These are phyloP conservation scores for Fusarium musae DNA, from an alignment of 2,329 filamentous ascomycete species.

Conservation along the genomic window DNA sequence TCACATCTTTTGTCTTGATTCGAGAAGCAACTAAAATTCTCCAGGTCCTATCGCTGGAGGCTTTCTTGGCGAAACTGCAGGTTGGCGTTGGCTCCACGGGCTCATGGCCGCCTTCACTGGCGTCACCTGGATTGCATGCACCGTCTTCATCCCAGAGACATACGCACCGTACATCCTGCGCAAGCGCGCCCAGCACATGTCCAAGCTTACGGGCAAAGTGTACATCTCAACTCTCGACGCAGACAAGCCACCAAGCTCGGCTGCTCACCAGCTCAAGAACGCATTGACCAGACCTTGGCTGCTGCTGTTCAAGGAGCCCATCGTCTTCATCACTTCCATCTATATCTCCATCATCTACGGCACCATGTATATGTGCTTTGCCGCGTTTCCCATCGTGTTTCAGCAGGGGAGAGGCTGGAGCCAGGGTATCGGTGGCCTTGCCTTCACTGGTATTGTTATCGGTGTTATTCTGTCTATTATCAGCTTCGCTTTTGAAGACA, in stretches of 20 bases:
- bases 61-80: conserved; percentile 64
- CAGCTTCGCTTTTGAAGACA: conserved; percentile 2
- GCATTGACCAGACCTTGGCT: conserved; percentile 69
- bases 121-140: conserved; percentile 39
- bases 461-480: neutral
- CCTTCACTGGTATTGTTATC: conserved; percentile 5
- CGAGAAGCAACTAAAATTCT: neutral
- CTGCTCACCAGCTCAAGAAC: conserved; percentile 58
- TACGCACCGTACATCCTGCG: conserved; percentile 45
- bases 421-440: conserved; percentile 11
- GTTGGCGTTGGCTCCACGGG: conserved; percentile 64
- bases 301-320: conserved; percentile 75
- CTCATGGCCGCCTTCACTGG: conserved; percentile 55
- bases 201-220: conserved; percentile 29
- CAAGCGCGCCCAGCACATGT: conserved; percentile 36
- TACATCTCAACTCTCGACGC: conserved; percentile 54
- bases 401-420: conserved; percentile 18
- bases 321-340: conserved; percentile 70
- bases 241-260: conserved; percentile 50
- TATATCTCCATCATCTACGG: conserved; percentile 67
- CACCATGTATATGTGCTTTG: conserved; percentile 29
- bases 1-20: rapidly evolving
- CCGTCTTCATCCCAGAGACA: conserved; percentile 57
- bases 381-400: conserved; percentile 23
- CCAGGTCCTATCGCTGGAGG: conserved; percentile 65